Conservation (phyloP, 148 eudicot genomes). For the Hydrangea macrophylla region DNA sequence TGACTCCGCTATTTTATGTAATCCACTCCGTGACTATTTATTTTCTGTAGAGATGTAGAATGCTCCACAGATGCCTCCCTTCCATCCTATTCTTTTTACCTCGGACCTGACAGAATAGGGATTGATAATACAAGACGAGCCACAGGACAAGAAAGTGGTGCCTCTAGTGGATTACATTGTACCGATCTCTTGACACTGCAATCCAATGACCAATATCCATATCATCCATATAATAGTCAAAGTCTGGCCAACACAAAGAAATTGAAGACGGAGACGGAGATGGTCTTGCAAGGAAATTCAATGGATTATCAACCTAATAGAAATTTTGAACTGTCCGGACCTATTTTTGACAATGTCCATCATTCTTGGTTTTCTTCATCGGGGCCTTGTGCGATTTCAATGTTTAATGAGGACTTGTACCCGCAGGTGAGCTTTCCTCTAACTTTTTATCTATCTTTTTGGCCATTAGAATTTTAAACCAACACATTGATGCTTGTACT, state of each 20-base stretch:
- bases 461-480: not conserved
- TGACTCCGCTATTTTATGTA: not conserved
- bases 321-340: slow-evolving; percentile 55
- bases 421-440: slow-evolving; percentile 51
- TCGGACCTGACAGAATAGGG: slow-evolving; percentile 34
- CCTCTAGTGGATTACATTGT: slow-evolving; percentile 42
- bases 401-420: slow-evolving; percentile 49
- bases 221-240: slow-evolving; percentile 40
- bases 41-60: slow-evolving; percentile 54
- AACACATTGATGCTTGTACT: not conserved
- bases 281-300: slow-evolving; percentile 47
- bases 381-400: slow-evolving; percentile 51
- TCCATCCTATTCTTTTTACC: slow-evolving; percentile 41
- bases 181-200: slow-evolving; percentile 57
- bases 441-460: not conserved
- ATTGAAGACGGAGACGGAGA: slow-evolving; percentile 32
- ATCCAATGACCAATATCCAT: slow-evolving; percentile 63
- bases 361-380: slow-evolving; percentile 59
- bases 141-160: slow-evolving; percentile 39
- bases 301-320: slow-evolving; percentile 54
- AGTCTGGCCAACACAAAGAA: slow-evolving; percentile 52
- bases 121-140: slow-evolving; percentile 42
- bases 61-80: slow-evolving; percentile 50
- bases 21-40: not conserved
- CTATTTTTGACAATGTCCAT: slow-evolving; percentile 46